phyloP scores from a whole-genome alignment of 208 protist species.

The Leishmania lainsoni region DNA sequence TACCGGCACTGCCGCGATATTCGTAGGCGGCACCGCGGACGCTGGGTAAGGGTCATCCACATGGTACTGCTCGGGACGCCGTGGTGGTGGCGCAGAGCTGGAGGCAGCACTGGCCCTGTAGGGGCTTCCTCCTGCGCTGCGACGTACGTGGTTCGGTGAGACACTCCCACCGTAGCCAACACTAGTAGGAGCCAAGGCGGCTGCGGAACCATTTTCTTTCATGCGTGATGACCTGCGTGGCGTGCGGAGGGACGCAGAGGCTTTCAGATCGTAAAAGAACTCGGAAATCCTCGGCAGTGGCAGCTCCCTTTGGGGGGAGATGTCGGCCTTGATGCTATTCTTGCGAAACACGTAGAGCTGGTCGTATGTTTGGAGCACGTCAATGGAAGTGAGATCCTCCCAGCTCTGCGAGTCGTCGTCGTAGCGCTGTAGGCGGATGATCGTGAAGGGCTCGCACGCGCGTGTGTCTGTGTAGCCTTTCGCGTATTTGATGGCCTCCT shows the following conservation, averaged over 20 bases:
- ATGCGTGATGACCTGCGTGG: not conserved
- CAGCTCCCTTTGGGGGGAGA: slow-evolving; percentile 74
- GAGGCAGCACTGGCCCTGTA: not conserved
- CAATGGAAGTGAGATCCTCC: slow-evolving; percentile 45
- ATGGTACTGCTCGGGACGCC: not conserved
- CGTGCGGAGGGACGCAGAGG: not conserved
- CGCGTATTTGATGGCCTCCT: slow-evolving; percentile 52
- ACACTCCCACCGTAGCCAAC: slow-evolving; percentile 8
- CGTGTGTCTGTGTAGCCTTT: slow-evolving; percentile 42
- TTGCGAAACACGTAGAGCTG: slow-evolving; percentile 85
- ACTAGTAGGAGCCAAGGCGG: slow-evolving; percentile 1
- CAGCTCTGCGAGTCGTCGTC: slow-evolving; percentile 73
- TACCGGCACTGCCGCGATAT: not conserved
- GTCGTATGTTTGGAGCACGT: slow-evolving; percentile 63
- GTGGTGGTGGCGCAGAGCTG: not conserved
- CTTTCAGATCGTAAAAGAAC: slow-evolving; percentile 35
- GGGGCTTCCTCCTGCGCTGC: slow-evolving; percentile 10
- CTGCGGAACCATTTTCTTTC: not conserved
- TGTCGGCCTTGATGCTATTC: slow-evolving; percentile 75
- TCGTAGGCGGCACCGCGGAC: slow-evolving; percentile 9
- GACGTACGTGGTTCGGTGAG: not conserved
- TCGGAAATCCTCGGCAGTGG: slow-evolving; percentile 53
- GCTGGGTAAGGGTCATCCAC: slow-evolving; percentile 9
- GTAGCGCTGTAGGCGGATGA: slow-evolving; percentile 69
- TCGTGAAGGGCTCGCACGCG: slow-evolving; percentile 75